Base-by-base conservation (phyloP, 2,329 filamentous ascomycete genomes). In the Aspergillus pseudoterreus region DNA sequence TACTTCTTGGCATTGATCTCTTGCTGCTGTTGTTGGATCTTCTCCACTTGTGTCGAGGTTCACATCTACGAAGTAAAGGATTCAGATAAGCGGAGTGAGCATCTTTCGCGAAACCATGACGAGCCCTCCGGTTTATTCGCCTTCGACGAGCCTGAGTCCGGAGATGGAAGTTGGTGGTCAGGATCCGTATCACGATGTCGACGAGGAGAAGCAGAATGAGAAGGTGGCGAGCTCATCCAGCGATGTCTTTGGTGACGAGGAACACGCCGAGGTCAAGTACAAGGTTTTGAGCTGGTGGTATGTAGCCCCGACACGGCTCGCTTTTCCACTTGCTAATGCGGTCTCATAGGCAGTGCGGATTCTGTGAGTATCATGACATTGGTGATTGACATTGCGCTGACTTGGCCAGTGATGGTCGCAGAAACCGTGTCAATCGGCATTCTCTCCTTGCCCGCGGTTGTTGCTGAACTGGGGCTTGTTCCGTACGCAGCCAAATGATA, bases 371-470 rank as follows among this genome's bases (percentile, higher is more conserved):
- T 30, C 43, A 10, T 22, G 4, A 6, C 5, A 10, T 5, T 14
- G 11, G 21, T n/a, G 8, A 24, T 19, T 45, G 27, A 30, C 27
- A 5, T 10, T 32, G 1, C 45, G 45, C 52, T 54, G 36, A 56
- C 42, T 15, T 6, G 15, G 10, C 19, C 41, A 67, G 71, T 81
- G 53, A 81, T 82, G 75, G 73, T 82, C 30, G 79, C 79, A 4
- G 80, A 82, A 57, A 81, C 78, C 14, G 76, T 82, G 21, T 80
- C 77, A 15, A 68, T 82, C 3, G 80, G 80, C 6, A 77, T 82
- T 30, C 71, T 82, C 5, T 78, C 77, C 3, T 67, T 83, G 3
- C 80, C 80, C 1, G 70, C 74, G 30, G 76, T 75, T 2, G 70
- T 82, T n/a, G 75, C 78, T 1, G 64, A 67, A 2, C 61, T 82